These are phyloP conservation scores for Candida maesae DNA, from an alignment of 805 yeast genomes.

Conservation along the genomic window DNA sequence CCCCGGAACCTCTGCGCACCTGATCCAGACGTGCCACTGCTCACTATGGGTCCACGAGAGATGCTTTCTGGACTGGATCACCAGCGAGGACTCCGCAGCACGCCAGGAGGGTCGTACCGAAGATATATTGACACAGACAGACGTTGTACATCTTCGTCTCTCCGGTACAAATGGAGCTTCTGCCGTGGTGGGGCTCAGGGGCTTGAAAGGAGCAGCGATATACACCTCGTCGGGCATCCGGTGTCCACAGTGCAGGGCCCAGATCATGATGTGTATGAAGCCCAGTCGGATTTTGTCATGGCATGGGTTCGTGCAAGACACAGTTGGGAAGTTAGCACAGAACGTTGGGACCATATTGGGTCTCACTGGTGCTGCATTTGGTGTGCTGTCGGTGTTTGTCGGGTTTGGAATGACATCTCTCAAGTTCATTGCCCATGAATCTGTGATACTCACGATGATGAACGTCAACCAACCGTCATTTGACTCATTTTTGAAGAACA, in stretches of 20 bases:
- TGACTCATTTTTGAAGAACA: conserved; percentile 14
- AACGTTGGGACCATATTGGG: conserved; percentile 13
- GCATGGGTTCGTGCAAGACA: conserved; percentile 1
- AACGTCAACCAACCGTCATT: conserved; percentile 20
- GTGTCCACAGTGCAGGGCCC: conserved; percentile 14
- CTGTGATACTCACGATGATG: conserved; percentile 30
- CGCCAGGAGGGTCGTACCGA: conserved; percentile 1
- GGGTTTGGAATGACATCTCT: conserved; percentile 30
- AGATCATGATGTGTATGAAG: conserved; percentile 7
- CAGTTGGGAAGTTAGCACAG: background rate
- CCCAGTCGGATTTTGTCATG: conserved; percentile 10
- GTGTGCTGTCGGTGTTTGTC: conserved; percentile 19
- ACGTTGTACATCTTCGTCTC: background rate
- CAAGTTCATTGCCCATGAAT: conserved; percentile 28
- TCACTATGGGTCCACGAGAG: conserved; percentile 10
- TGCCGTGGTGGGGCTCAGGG: conserved; percentile 6
- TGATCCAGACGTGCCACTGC: conserved; percentile 9
- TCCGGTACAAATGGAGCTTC: background rate
- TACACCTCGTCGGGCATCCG: conserved; percentile 2
- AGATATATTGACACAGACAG: background rate
- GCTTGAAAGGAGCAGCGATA: conserved; percentile 2
- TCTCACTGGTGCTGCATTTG: conserved; percentile 22
- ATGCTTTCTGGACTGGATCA: conserved; percentile 12
- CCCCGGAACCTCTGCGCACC: conserved; percentile 2
- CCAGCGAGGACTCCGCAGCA: conserved; percentile 1